A percentile compares a stretch with the other conserved stretches of the same genome.
Conservation (phyloP, 257 asterid genomes). For the Solanum commersonii region DNA sequence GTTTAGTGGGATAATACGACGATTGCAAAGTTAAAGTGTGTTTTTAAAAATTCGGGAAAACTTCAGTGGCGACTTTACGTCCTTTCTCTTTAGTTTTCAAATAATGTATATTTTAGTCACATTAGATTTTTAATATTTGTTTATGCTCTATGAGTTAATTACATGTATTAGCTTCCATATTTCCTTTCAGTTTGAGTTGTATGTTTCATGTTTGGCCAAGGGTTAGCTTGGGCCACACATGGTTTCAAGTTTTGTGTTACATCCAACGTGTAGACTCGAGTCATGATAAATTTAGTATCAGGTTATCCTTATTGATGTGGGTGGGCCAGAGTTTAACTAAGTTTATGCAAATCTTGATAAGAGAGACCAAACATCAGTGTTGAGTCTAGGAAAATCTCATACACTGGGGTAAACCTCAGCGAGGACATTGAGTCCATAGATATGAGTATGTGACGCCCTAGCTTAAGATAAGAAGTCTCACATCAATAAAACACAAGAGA, state of each 20-base stretch:
- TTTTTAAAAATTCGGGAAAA: too few relatives aligned
- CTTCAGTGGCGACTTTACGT: too few relatives aligned
- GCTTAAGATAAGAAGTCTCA: neutral
- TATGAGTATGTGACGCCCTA: neutral
- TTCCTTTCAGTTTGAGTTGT: neutral
- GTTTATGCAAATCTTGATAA: neutral
- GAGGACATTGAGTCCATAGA: neutral
- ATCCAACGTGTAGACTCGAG: neutral
- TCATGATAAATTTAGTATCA: neutral
- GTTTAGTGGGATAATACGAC: too few relatives aligned
- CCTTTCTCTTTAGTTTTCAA: neutral
- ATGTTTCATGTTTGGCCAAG: too few relatives aligned
- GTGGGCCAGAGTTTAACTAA: neutral
- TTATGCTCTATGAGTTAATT: neutral
- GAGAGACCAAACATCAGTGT: neutral
- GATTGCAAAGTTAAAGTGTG: too few relatives aligned
- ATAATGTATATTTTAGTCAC: neutral
- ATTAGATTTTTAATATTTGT: too few relatives aligned
- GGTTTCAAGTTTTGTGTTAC: neutral
- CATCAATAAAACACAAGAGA: neutral
- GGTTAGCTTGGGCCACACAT: neutral
- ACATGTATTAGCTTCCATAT: neutral
- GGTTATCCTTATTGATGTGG: neutral
- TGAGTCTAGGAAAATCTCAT: neutral
- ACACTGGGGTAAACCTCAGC: neutral